Base-by-base conservation (phyloP, 2,329 filamentous ascomycete genomes). In the Elsinoe perseae region DNA sequence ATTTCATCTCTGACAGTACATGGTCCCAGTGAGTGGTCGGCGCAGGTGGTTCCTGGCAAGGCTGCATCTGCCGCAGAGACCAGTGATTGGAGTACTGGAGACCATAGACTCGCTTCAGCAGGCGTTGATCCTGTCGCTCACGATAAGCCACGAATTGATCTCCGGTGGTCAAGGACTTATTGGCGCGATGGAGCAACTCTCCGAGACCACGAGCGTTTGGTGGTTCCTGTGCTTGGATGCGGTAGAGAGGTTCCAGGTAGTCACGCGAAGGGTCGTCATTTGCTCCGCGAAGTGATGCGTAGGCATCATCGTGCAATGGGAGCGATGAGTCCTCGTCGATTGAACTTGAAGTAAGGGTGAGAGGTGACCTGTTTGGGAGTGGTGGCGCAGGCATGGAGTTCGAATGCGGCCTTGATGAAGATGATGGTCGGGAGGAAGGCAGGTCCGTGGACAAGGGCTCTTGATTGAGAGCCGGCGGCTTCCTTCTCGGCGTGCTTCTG, bases 21-120 rank as follows among this genome's bases (percentile, higher is more conserved):
- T 92, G 80, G 71, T 98, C 93, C 81, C 85, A 88, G 63, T 97
- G 92, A 1, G 86, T 84, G 1, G 82, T 79, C 16, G 85, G 85
- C 34, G 89, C 82, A 3, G 81, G 78, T 3, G 92, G 91, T 69
- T 98, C 93, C 1, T 84, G 79, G 36, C 84, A 87, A 57, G 90
- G 86, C 66, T 95, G 89, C 42, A 91, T 83, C 66, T 98, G 93
- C 54, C 92, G 81, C 46, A 98, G 72, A 4, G 91, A 93, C 92
- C 93, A 97, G 65, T 92, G 86, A 63, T 95, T 90, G 28, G 86
- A 83, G 65, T 92, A 89, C 66, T 98, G 93, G 23, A 97, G 76
- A 60, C 92, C 84, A 67, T 96, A 95, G 2, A 98, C 89, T 12
- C 89, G 80, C 56, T 89, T 84, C 3, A 97, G 71, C 27, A 95